Evolutionary conservation across 2,329 filamentous ascomycete species (phyloP), one percentile per base, ranked within the genome.

Genomic region (Elsinoe fawcettii): DNA sequence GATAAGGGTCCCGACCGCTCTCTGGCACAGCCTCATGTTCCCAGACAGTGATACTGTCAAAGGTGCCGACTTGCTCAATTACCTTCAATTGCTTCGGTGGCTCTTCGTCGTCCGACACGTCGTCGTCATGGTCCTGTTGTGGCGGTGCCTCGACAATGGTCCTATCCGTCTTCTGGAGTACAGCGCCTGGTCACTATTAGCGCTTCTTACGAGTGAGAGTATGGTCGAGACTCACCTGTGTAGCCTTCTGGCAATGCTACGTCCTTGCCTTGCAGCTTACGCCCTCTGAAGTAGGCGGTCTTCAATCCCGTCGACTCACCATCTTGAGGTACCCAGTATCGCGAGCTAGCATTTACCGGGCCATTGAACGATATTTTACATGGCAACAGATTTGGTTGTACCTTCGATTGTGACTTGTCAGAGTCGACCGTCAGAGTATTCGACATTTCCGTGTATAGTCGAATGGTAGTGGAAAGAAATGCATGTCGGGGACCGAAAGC

Each of bases 31-130:
- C 71, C 63, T 93, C 90, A 69, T 96, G 90, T 0, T 81, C 85
- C 91, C 91, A 97, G n/a, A 96, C 78, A 2, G 89, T 73, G 53
- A 96, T 69, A 56, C 87, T 77, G 5, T 90, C 82, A 67, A 96
- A 96, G 14, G 77, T 77, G 1, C 83, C 84, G 18, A 84, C 76
- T 43, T 82, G 75, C 53, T 87, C 79, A 63, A 92, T 70, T 1
- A 79, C 73, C 18, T 76, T 76, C 8, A 82, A 79, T 1, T 80
- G 76, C 12, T 36, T 22, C 22, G 80, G 75, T 11, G 74, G 69
- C 8, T 77, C 75, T 1, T 71, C 66, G 1, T 74, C 67, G 2
- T 77, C 75, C 2, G 70, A 69, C 11, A 74, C 73, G 4, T 70
- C 69, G 7, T 75, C 73, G 2, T 69, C 63, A 34, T 71, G 67